Percentiles rank a stretch among this genome's conserved stretches.
These are phyloP conservation scores for Sherardia arvensis DNA, from an alignment of 257 asterid genomes.

Conservation along the genomic window DNA sequence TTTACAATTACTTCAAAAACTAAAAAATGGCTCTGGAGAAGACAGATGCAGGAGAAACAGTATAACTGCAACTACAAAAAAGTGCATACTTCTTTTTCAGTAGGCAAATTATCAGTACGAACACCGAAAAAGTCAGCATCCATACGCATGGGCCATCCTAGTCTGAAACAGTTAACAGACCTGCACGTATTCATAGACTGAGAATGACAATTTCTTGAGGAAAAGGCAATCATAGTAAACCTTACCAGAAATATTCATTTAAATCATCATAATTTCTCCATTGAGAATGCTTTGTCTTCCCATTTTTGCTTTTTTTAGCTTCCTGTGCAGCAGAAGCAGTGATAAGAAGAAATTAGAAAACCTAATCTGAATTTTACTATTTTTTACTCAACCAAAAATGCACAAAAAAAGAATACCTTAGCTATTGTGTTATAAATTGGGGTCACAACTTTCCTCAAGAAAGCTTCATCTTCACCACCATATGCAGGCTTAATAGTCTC, in stretches of 20 bases:
- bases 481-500: slow-evolving; percentile 89
- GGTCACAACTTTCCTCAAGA: slow-evolving; percentile 71
- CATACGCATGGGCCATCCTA: slow-evolving; percentile 99
- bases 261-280: slow-evolving; percentile 98
- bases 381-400: slow-evolving; percentile 4
- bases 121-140: slow-evolving; percentile 87
- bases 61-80: not conserved
- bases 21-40: slow-evolving; percentile 10
- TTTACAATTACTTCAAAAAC: not conserved
- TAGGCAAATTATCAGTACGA: slow-evolving; percentile 34
- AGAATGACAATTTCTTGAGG: slow-evolving; percentile 12
- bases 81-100: slow-evolving; percentile 44
- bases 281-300: slow-evolving; percentile 66
- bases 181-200: slow-evolving; percentile 36
- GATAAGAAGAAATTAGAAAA: not conserved
- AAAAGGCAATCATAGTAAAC: not conserved
- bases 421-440: slow-evolving; percentile 77
- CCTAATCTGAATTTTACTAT: not conserved
- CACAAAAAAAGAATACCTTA: slow-evolving; percentile 31
- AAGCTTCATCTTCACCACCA: slow-evolving; percentile 93
- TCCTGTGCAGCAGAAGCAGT: slow-evolving; percentile 41
- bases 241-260: slow-evolving; percentile 89
- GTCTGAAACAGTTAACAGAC: slow-evolving; percentile 78
- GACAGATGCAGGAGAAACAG: slow-evolving; percentile 2
- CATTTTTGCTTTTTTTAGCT: slow-evolving; percentile 53